Base-by-base conservation (phyloP, 2,329 filamentous ascomycete genomes). In the Dothiorella sarmentorum region DNA sequence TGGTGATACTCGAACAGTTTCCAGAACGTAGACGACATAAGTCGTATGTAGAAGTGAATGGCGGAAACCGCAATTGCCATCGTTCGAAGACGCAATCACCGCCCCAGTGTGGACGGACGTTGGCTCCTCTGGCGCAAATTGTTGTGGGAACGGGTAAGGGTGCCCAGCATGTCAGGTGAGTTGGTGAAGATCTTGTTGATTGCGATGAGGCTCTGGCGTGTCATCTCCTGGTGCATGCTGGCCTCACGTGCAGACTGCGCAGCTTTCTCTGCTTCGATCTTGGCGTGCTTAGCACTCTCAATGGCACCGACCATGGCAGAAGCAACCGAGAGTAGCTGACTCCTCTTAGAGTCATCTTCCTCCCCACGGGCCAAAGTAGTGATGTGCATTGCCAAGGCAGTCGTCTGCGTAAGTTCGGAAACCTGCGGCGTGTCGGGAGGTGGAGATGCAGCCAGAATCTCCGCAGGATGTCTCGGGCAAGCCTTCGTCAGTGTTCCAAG, bases 191-290 rank as follows among this genome's bases (percentile, higher is more conserved):
- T 38, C 43, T 40, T 49, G 55, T 49, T 58, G 43, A 58, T 58
- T 3, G 55, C 35, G 33, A 40, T 37, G n/a, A 58, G 55, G 24
- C 43, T 58, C 24, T 58, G 42, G 7, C 35, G 55, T 3, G 35
- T 42, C 22, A 61, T 61, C 6, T 65, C 58, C 11, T 59, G 60
- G 33, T 63, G 55, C 17, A 67, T 33, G 37, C 65, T 63, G 3
- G 69, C 67, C 31, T 68, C 61, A 15, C 62, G 60, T 20, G 66
- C 65, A 49, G 64, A 61, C 53, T 64, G 63, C 26, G 59, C 61
- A 3, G 67, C 67, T 18, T 65, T 58, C 20, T 64, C 57, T 3
- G 64, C 63, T 20, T 61, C 58, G n/a, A 63, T 53, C 6, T 62
- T 61, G 2, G 67, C 66, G n/a, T 65, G 33, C 18, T 63, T 63